phyloP scores from a whole-genome alignment of 2,329 filamentous ascomycete species.

The Aspergillus amoenus region DNA sequence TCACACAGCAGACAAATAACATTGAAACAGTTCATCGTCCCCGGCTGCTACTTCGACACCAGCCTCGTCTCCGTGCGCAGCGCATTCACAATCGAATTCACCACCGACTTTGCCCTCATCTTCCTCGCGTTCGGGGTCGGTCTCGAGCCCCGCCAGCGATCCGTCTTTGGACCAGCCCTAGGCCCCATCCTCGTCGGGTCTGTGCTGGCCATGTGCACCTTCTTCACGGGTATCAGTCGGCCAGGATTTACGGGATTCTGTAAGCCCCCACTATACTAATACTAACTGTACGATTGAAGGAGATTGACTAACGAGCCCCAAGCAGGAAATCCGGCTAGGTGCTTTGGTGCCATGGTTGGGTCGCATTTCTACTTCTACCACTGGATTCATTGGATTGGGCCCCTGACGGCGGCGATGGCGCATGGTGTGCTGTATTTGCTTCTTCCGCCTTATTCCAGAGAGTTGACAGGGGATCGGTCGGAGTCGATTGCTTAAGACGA shows the following conservation, averaged over 20 bases:
- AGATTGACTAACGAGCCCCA: not conserved
- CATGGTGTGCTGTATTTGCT: conserved; percentile 13
- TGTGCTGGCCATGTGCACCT: conserved; percentile 31
- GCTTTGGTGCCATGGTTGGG: conserved; percentile 47
- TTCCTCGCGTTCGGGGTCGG: conserved; percentile 55
- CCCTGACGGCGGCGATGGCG: conserved; percentile 9
- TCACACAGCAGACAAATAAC: too few species aligned
- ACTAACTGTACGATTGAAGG: not conserved
- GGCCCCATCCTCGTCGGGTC: conserved; percentile 51
- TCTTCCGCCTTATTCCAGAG: conserved; percentile 4
- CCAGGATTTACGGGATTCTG: conserved; percentile 44
- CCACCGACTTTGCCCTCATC: conserved; percentile 46
- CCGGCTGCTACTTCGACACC: conserved; percentile 41
- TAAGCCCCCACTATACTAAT: conserved; percentile 15
- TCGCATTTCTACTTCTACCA: conserved; percentile 36
- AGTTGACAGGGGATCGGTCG: not conserved
- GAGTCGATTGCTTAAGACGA: too few species aligned
- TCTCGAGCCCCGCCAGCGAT: conserved; percentile 53
- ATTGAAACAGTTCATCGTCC: conserved; percentile 32
- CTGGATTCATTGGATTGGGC: conserved; percentile 38
- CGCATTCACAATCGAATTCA: conserved; percentile 51
- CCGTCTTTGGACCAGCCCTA: conserved; percentile 51
- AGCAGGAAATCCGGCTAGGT: conserved; percentile 47
- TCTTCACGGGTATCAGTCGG: conserved; percentile 22
- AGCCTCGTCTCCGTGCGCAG: conserved; percentile 37